Base-by-base conservation (phyloP, 2,329 filamentous ascomycete genomes). In the Microsporum ferrugineum region DNA sequence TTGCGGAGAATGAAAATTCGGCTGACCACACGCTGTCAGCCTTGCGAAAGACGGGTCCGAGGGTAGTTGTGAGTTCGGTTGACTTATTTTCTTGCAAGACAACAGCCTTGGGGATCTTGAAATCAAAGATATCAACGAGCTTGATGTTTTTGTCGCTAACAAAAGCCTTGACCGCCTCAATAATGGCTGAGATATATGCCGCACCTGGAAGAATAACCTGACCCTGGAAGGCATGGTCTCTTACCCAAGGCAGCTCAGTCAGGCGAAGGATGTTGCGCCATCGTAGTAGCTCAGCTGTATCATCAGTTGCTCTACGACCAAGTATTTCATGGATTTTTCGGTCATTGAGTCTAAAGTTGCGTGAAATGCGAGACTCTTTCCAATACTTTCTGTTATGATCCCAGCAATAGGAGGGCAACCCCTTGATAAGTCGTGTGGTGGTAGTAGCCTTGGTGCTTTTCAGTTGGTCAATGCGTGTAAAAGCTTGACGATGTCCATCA, bases 191-290 rank as follows among this genome's bases (percentile, higher is more conserved):
- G 5, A 68, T 58, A 45, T 68, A 71, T 45, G 56, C 60, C 17
- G 64, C 57, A 36, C 60, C 70, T 1, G 73, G 73, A 33, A 70
- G 73, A 1, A 76, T 62, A 17, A 68, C 66, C n/a, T 68, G 64
- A 6, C 63, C 65, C n/a, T 69, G 65, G 5, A 75, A 58, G 6
- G 64, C 55, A 60, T 76, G 73, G 23, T 68, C 70, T 5, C 47
- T 49, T 8, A 76, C 47, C 73, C 72, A 75, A 0, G 70, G 66
- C 0, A 69, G 34, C 38, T 73, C 68, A 0, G 60, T 43, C 3
- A 68, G 29, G 1, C 63, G 61, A 6, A 75, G 36, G 14, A 67
- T 27, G 17, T 70, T 71, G 10, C 67, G 60, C 68, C 69, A 75
- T 29, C 62, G 64, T 0, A 71, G 68, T 45, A 67, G 67, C 27